Evolutionary conservation across 371 early-diverging fungal species (phyloP), one percentile per base, ranked within the genome.

Genomic region (Mucor lusitanicus): DNA sequence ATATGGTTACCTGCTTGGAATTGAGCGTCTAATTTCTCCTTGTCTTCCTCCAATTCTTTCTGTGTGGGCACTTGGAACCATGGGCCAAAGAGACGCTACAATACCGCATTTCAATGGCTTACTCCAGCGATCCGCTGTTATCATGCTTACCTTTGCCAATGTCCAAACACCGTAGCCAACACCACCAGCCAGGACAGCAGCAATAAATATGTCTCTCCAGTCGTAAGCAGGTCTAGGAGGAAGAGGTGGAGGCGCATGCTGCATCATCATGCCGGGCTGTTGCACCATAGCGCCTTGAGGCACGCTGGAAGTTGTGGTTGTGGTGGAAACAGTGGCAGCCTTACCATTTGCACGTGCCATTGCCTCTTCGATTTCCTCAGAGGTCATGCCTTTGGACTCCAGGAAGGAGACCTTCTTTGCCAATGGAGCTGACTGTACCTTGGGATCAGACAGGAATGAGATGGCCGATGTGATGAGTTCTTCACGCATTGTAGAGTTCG

Each of bases 151-250:
- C 89, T 92, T 90, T 8, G 89, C 89, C 60, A 96, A 73, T 61
- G 85, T 85, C 79, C 90, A 92, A 55, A 92, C 78, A 35, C 94
- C 94, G 76, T 95, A 96, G 13, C 93, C 90, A 19, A 94, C 87
- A 28, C 97, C 96, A 59, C 92, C 94, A 21, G 92, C 91, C 15
- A 94, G 88, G 6, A 94, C 91, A 17, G 94, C 90, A 7, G 92
- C 95, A 66, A 97, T 92, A 72, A 95, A 91, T 70, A 93, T 90
- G 79, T 98, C 97, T 70, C 95, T 91, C 98, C 98, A 97, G 70
- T 90, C 90, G 61, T 89, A 82, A 44, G 78, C 78, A n/a, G 90
- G 87, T 64, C 88, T 85, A 39, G 90, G 81, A n/a, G 94, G 92
- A n/a, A 91, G 85, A 15, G 85, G 84, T 8, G 88, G 88, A 15